Conservation (phyloP, 148 eudicot genomes). For the Selenicereus undatus region DNA sequence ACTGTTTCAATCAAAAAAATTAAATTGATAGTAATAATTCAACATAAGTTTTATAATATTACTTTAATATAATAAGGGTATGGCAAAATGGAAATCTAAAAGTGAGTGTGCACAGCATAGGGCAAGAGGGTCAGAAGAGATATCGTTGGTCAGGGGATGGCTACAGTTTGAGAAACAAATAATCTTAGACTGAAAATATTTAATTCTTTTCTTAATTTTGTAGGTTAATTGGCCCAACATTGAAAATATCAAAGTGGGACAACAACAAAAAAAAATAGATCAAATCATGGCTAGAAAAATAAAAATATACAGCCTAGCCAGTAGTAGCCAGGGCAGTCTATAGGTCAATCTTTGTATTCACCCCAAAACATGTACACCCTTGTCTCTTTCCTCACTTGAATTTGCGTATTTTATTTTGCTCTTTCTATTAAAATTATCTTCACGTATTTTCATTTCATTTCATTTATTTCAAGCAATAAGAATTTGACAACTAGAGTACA, state of each 20-base stretch:
- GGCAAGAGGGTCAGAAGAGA: not conserved
- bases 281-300: constrained; percentile 12
- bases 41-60: too few relatives aligned
- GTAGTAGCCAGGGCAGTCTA: not conserved
- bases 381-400: not conserved
- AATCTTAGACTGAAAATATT: not conserved
- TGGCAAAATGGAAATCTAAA: not conserved
- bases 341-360: not conserved
- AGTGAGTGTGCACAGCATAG: not conserved
- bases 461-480: too few relatives aligned
- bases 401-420: too few relatives aligned
- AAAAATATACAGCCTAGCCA: too few relatives aligned
- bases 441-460: too few relatives aligned
- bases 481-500: too few relatives aligned
- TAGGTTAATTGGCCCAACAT: not conserved
- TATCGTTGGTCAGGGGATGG: constrained; percentile 35
- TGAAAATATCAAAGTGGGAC: constrained; percentile 17
- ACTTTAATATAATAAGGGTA: too few relatives aligned
- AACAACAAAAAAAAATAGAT: not conserved
- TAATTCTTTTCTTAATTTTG: not conserved
- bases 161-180: constrained; percentile 18
- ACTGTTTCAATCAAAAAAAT: too few relatives aligned
- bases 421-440: too few relatives aligned
- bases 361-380: not conserved
- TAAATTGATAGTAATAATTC: too few relatives aligned